Percentiles rank a stretch among this genome's conserved stretches.
Conservation (phyloP, 2,329 filamentous ascomycete species). For the Alternaria ethzedia region DNA sequence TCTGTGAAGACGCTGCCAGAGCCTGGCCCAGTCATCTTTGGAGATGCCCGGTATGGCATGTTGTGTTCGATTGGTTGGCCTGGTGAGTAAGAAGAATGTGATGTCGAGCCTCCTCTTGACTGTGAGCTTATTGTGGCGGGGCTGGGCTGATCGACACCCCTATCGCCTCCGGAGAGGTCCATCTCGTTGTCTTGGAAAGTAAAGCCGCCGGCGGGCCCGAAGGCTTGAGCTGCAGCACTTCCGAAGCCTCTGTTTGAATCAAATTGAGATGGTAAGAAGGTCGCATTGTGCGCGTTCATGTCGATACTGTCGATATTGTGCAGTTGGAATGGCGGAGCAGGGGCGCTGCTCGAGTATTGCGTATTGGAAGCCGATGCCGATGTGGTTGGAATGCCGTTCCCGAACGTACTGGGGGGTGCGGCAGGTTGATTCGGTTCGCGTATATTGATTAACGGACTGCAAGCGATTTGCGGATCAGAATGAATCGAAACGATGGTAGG, state of each 20-base stretch:
- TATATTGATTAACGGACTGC: slow-evolving; percentile 44
- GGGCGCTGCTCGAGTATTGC: slow-evolving; percentile 15
- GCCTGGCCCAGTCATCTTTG: slow-evolving; percentile 15
- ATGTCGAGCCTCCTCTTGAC: slow-evolving; percentile 41
- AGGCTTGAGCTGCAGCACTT: slow-evolving; percentile 5
- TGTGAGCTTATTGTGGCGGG: slow-evolving; percentile 44
- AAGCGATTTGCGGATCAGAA: slow-evolving; percentile 33
- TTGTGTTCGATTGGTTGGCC: slow-evolving; percentile 31
- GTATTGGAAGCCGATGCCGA: slow-evolving; percentile 2
- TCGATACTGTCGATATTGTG: slow-evolving; percentile 28
- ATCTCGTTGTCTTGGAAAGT: slow-evolving; percentile 41
- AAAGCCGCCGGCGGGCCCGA: slow-evolving; percentile 11
- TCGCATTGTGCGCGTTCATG: slow-evolving; percentile 25
- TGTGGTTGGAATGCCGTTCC: slow-evolving; percentile 14
- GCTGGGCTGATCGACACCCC: slow-evolving; percentile 35
- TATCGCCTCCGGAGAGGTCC: slow-evolving; percentile 42
- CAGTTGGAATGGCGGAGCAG: slow-evolving; percentile 34
- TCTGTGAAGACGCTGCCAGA: slow-evolving; percentile 5
- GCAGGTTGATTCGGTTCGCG: slow-evolving; percentile 39
- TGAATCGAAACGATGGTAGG: slow-evolving; percentile 24
- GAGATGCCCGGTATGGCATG: slow-evolving; percentile 40
- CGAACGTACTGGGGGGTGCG: slow-evolving; percentile 38
- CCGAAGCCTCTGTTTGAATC: background rate
- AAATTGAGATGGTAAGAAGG: slow-evolving; percentile 17
- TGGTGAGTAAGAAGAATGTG: slow-evolving; percentile 46